These are phyloP conservation scores for Diaporthe longicolla DNA, from an alignment of 2,329 filamentous ascomycete species.

Conservation along the genomic window DNA sequence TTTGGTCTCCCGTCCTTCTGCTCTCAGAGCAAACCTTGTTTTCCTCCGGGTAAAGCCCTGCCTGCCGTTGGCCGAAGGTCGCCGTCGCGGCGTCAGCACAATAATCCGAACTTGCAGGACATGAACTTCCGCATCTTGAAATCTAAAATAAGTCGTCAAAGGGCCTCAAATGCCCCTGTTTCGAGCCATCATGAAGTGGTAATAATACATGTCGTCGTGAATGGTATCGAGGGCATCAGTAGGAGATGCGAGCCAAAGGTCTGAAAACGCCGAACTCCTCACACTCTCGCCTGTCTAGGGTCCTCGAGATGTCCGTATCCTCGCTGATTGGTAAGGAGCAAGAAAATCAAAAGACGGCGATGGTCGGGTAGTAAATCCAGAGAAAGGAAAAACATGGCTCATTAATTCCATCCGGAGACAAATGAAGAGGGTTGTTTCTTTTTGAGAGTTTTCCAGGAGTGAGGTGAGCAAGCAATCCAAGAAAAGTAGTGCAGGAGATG, in stretches of 20 bases:
- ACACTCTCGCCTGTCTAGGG: conserved; percentile 34
- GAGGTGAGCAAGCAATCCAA: conserved; percentile 21
- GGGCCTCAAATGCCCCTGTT: not conserved
- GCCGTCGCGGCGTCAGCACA: conserved; percentile 6
- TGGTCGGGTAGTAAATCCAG: not conserved
- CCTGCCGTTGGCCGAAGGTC: conserved; percentile 11
- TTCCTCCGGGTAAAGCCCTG: conserved; percentile 20
- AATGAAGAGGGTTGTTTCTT: conserved; percentile 41
- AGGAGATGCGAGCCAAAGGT: not conserved
- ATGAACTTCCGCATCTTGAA: conserved; percentile 32
- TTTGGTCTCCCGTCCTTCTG: not conserved
- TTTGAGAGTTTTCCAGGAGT: conserved; percentile 35
- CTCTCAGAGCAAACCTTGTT: conserved; percentile 9
- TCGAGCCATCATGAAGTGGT: conserved; percentile 12
- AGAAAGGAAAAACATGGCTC: conserved; percentile 26
- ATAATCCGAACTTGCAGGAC: conserved; percentile 32
- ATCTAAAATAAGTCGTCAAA: conserved; percentile 23
- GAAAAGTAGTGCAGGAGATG: conserved; percentile 1
- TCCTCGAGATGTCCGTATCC: conserved; percentile 26
- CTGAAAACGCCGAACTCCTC: conserved; percentile 14
- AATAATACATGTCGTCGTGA: conserved; percentile 36
- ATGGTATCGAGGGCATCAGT: conserved; percentile 3
- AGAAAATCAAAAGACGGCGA: not conserved
- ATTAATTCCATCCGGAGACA: conserved; percentile 32
- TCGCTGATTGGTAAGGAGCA: not conserved